These are phyloP conservation scores for Elongisporangium prolatum DNA, from an alignment of 352 stramenopile genomes.

Conservation along the genomic window DNA sequence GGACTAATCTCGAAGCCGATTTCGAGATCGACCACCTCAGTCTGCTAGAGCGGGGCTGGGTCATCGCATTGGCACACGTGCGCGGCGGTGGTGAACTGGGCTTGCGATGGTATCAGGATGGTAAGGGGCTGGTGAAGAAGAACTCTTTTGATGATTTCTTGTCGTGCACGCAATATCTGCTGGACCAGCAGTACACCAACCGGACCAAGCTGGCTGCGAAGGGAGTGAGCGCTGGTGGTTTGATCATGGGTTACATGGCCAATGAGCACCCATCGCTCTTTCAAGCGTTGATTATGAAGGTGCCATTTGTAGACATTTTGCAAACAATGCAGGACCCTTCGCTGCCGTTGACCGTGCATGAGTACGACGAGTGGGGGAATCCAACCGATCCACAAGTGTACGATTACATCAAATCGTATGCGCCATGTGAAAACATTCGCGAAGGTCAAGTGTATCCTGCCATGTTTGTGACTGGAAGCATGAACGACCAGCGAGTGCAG, in stretches of 20 bases:
- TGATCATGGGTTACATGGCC: constrained; percentile 85
- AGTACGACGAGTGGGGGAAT: constrained; percentile 92
- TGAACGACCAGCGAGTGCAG: constrained; percentile 81
- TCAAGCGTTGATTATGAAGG: constrained; percentile 76
- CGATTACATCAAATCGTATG: constrained; percentile 81
- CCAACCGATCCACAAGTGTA: constrained; percentile 32
- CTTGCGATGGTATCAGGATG: constrained; percentile 83
- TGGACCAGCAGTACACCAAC: constrained; percentile 58
- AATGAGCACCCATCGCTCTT: constrained; percentile 78
- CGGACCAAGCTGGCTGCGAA: constrained; percentile 65
- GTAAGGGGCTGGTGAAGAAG: constrained; percentile 72
- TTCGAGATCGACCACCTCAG: constrained; percentile 84
- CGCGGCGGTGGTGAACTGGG: constrained; percentile 88
- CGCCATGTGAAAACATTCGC: constrained; percentile 69
- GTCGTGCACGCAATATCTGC: constrained; percentile 55
- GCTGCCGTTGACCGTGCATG: constrained; percentile 86
- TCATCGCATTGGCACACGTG: constrained; percentile 87
- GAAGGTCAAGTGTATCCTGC: constrained; percentile 42
- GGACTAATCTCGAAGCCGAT: constrained; percentile 79
- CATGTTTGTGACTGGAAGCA: constrained; percentile 80
- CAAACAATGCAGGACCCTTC: constrained; percentile 83
- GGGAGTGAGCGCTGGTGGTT: constrained; percentile 77
- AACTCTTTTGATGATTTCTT: constrained; percentile 87
- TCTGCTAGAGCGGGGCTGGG: constrained; percentile 83
- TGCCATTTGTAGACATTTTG: constrained; percentile 88